Percentiles rank a stretch among this genome's conserved stretches.
Evolutionary conservation across 2,329 filamentous ascomycete species (phyloP).

Genomic region (Juglanconis sp.): DNA sequence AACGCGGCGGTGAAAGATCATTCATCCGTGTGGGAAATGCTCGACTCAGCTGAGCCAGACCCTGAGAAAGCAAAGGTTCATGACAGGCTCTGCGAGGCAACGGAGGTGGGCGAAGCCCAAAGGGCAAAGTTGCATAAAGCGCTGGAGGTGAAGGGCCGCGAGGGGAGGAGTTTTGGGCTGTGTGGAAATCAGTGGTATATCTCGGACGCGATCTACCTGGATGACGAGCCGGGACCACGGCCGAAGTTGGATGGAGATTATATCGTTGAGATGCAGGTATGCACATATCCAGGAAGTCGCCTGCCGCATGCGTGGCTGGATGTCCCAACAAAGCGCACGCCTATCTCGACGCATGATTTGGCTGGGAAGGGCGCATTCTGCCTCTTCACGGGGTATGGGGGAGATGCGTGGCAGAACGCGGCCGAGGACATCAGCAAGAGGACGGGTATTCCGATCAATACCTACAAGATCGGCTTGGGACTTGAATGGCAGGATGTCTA

Average conservation of each 20-base stretch:
- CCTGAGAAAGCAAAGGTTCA: slow-evolving; percentile 31
- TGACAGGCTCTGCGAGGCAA: slow-evolving; percentile 32
- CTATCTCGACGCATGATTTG: slow-evolving; percentile 49
- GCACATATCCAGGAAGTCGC: slow-evolving; percentile 50
- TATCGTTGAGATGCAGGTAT: slow-evolving; percentile 34
- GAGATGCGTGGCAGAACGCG: slow-evolving; percentile 44
- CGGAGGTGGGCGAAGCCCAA: slow-evolving; percentile 31
- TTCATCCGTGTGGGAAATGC: slow-evolving; percentile 37
- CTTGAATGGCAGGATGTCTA: slow-evolving; percentile 54
- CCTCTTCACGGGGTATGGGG: slow-evolving; percentile 45
- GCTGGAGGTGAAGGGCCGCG: slow-evolving; percentile 35
- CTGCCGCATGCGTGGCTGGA: slow-evolving; percentile 56
- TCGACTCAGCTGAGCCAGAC: slow-evolving; percentile 24
- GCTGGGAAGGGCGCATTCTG: slow-evolving; percentile 45
- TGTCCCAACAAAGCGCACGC: slow-evolving; percentile 26
- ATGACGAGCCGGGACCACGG: slow-evolving; percentile 23
- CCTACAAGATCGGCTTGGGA: slow-evolving; percentile 45
- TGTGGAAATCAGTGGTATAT: slow-evolving; percentile 55
- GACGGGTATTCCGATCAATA: slow-evolving; percentile 39
- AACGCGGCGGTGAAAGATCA: slow-evolving; percentile 25
- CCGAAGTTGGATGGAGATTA: slow-evolving; percentile 29
- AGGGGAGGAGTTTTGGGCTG: slow-evolving; percentile 49
- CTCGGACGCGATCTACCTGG: slow-evolving; percentile 35
- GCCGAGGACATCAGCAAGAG: slow-evolving; percentile 31
- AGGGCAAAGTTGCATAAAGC: slow-evolving; percentile 35